Evolutionary conservation across 768 basidiomycete species (phyloP).

Genomic region (Phlegmacium glaucopus): DNA sequence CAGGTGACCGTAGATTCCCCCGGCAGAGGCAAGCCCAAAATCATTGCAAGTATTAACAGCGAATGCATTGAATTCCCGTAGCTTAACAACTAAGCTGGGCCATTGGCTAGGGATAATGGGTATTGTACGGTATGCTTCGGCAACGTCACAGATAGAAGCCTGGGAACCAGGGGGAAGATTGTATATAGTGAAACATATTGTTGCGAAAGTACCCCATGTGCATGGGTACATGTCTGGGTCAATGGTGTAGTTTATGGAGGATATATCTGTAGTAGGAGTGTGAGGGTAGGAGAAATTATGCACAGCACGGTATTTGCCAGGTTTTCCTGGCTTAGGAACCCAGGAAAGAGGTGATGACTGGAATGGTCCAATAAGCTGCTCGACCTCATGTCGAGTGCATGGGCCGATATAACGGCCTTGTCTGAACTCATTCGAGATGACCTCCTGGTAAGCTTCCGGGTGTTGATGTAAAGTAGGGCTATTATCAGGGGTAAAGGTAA

Average conservation of each 20-base stretch:
- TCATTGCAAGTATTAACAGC: too few species aligned
- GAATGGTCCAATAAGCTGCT: constrained; percentile 32
- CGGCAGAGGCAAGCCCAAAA: too few species aligned
- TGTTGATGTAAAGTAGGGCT: constrained; percentile 12
- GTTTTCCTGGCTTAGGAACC: constrained; percentile 32
- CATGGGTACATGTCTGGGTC: constrained; percentile 32
- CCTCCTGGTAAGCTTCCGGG: constrained; percentile 7
- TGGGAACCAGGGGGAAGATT: constrained; percentile 35
- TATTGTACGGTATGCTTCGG: constrained; percentile 35
- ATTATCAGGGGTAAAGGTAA: constrained; percentile 28
- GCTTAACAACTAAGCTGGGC: constrained; percentile 26
- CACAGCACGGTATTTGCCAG: constrained; percentile 27
- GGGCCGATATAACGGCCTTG: constrained; percentile 32
- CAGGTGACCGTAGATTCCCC: too few species aligned
- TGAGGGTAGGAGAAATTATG: constrained; percentile 38
- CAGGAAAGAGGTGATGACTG: constrained; percentile 35
- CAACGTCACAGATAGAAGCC: constrained; percentile 33
- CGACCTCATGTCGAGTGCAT: constrained; percentile 15
- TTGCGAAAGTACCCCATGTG: constrained; percentile 41
- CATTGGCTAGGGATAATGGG: constrained; percentile 30
- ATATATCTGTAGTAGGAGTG: constrained; percentile 1
- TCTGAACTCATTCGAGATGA: constrained; percentile 21
- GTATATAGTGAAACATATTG: constrained; percentile 24
- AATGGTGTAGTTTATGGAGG: constrained; percentile 32
- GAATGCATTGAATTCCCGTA: neutral